Percentiles rank a stretch among this genome's conserved stretches.
These are phyloP conservation scores for Tulasnella calospora DNA, from an alignment of 768 basidiomycete species.

Conservation along the genomic window DNA sequence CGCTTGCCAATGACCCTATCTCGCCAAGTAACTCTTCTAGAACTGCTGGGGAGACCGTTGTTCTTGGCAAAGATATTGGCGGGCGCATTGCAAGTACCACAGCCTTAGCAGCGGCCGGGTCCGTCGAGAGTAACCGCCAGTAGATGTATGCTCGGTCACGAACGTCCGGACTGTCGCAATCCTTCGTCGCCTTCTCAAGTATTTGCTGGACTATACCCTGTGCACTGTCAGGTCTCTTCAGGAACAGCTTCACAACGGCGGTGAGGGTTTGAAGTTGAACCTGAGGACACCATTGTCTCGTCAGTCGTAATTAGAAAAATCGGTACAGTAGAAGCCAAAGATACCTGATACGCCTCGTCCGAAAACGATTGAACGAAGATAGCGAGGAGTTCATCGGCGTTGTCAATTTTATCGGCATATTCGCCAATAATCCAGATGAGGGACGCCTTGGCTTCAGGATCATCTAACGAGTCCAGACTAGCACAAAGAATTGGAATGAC, in stretches of 20 bases:
- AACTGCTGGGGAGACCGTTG: slow-evolving; percentile 79
- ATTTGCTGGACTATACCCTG: slow-evolving; percentile 91
- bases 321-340: slow-evolving; percentile 30
- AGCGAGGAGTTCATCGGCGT: slow-evolving; percentile 85
- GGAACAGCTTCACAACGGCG: slow-evolving; percentile 92
- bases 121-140: slow-evolving; percentile 91
- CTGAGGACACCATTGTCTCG: slow-evolving; percentile 28
- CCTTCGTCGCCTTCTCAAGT: slow-evolving; percentile 89
- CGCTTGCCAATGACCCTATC: slow-evolving; percentile 82
- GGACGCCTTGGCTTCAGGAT: slow-evolving; percentile 96
- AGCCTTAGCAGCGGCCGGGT: slow-evolving; percentile 89
- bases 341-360: slow-evolving; percentile 86
- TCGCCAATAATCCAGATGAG: slow-evolving; percentile 99
- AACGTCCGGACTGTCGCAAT: slow-evolving; percentile 94
- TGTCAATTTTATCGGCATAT: slow-evolving; percentile 96
- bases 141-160: slow-evolving; percentile 97
- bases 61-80: slow-evolving; percentile 87
- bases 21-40: slow-evolving; percentile 90
- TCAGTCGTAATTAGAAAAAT: not conserved
- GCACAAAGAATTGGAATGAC: slow-evolving; percentile 93
- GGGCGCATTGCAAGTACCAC: slow-evolving; percentile 90
- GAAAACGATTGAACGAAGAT: slow-evolving; percentile 89
- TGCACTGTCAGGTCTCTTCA: slow-evolving; percentile 89
- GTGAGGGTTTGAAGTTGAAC: slow-evolving; percentile 71
- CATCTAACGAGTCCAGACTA: slow-evolving; percentile 93